These are phyloP conservation scores for Talaromyces wortmannii DNA, from an alignment of 495 filamentous ascomycete genomes.

Conservation along the genomic window DNA sequence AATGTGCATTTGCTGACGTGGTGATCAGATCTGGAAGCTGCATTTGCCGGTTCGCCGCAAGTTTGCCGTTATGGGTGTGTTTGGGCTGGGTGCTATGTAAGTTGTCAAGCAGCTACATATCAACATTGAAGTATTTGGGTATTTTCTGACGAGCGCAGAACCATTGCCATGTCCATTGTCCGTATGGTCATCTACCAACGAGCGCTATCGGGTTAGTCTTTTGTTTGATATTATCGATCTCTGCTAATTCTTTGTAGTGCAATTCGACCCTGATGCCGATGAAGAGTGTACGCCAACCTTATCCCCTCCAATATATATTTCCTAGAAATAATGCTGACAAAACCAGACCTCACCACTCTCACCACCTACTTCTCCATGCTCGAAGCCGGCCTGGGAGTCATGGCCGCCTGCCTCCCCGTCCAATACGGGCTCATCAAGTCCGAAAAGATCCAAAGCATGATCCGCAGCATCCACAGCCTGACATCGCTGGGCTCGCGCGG, in stretches of 20 bases:
- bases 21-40: constrained; percentile 5
- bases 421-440: constrained; percentile 6
- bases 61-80: constrained; percentile 1
- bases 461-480: constrained; percentile 3
- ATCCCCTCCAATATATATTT: background rate
- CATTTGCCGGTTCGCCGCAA: constrained; percentile 1
- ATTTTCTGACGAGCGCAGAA: background rate
- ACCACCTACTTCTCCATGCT: constrained; percentile 8
- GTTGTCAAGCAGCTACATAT: background rate
- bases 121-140: background rate
- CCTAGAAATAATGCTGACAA: background rate
- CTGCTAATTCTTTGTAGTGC: background rate
- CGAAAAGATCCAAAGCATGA: constrained; percentile 3
- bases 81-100: constrained; percentile 5
- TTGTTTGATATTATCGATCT: background rate
- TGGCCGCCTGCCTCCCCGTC: background rate
- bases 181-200: constrained; percentile 4
- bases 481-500: constrained; percentile 4
- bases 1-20: background rate
- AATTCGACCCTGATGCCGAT: background rate
- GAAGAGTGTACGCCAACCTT: background rate
- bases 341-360: constrained; percentile 3
- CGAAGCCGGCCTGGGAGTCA: constrained; percentile 4
- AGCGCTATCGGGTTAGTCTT: constrained; percentile 4
- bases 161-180: constrained; percentile 4